Conservation (phyloP, 306 rosid genomes). For the Prunus persica region DNA sequence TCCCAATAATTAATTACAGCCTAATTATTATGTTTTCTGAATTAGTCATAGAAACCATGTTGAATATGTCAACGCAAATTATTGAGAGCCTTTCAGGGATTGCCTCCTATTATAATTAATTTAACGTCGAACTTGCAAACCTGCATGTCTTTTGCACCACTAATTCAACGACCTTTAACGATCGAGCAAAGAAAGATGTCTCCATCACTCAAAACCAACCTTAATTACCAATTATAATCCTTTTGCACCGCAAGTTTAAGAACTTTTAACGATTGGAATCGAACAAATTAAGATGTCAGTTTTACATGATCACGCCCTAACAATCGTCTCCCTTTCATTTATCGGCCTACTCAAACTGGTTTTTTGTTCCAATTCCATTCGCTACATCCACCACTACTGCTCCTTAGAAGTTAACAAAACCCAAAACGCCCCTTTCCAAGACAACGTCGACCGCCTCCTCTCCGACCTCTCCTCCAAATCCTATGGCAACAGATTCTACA, state of each 20-base stretch:
- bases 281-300: neutral
- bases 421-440: neutral
- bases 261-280: neutral
- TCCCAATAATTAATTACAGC: neutral
- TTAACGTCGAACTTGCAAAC: neutral
- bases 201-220: neutral
- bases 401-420: neutral
- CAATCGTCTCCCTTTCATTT: neutral
- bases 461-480: slow-evolving; percentile 19
- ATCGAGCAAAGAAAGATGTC: neutral
- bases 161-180: neutral
- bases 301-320: neutral
- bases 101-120: neutral
- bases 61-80: neutral
- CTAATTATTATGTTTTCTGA: neutral
- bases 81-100: neutral
- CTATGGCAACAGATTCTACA: slow-evolving; percentile 10
- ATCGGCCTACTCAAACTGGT: neutral
- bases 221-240: neutral
- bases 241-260: neutral
- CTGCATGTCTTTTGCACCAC: neutral
- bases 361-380: neutral
- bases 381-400: neutral
- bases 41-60: neutral
- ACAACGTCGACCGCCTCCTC: neutral